phyloP scores from a whole-genome alignment of 495 filamentous ascomycete genomes.

The Trichoderma asperelloides region DNA sequence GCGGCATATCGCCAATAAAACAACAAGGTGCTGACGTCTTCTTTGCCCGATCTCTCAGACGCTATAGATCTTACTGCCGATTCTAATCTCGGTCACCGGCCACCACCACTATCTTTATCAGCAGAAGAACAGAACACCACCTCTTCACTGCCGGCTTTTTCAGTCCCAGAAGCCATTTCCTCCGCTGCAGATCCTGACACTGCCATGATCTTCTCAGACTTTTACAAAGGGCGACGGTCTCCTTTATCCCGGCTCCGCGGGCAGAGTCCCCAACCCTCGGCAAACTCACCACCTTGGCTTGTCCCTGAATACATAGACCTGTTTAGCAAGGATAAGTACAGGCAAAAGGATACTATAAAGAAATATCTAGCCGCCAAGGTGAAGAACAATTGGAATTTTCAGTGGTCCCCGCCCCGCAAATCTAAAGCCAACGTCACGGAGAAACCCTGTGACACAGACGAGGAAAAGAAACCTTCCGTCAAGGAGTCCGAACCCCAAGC shows the following conservation, averaged over 20 bases:
- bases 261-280: not conserved
- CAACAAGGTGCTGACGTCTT: constrained; percentile 1
- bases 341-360: constrained; percentile 46
- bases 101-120: not conserved
- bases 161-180: not conserved
- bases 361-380: constrained; percentile 44
- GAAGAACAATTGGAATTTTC: constrained; percentile 49
- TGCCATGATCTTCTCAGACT: constrained; percentile 26
- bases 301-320: constrained; percentile 40
- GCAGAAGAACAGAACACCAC: not conserved
- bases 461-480: not conserved
- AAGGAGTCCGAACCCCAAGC: not conserved
- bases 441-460: not conserved
- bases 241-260: constrained; percentile 10
- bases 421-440: not conserved
- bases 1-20: not conserved
- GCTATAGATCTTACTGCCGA: not conserved
- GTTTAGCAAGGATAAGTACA: constrained; percentile 42
- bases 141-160: not conserved
- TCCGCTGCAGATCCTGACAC: not conserved
- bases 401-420: constrained; percentile 26
- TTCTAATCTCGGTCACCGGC: not conserved
- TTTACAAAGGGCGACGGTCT: constrained; percentile 25
- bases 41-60: not conserved
- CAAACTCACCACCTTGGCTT: not conserved